Percentiles rank a stretch among this genome's conserved stretches.
Conservation (phyloP, 768 basidiomycete species). For the Cubamyces lactineus region DNA sequence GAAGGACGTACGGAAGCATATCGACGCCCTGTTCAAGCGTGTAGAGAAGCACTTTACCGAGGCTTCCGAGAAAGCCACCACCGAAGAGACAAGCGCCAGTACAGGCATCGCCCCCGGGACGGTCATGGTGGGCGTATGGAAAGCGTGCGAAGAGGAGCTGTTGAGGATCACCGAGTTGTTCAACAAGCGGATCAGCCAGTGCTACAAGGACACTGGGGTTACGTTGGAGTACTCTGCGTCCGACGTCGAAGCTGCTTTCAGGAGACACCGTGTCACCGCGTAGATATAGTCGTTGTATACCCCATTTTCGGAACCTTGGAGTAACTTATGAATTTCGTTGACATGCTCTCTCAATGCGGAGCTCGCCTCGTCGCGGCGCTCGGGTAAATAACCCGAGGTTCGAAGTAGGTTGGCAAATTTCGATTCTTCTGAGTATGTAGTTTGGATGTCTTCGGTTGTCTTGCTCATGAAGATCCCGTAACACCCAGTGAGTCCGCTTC, state of each 20-base stretch:
- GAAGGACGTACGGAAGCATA: constrained; percentile 88
- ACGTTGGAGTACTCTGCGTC: constrained; percentile 70
- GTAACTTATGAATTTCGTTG: constrained; percentile 12
- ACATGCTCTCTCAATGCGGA: too few species aligned
- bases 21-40: constrained; percentile 85
- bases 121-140: constrained; percentile 87
- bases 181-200: constrained; percentile 67
- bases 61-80: constrained; percentile 65
- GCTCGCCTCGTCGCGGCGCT: too few species aligned
- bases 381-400: too few species aligned
- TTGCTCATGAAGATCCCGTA: too few species aligned
- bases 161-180: constrained; percentile 73
- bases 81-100: constrained; percentile 51
- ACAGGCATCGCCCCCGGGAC: constrained; percentile 59
- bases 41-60: constrained; percentile 97
- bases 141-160: constrained; percentile 85
- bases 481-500: too few species aligned
- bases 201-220: constrained; percentile 76
- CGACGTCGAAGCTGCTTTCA: constrained; percentile 83
- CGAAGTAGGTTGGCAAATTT: too few species aligned
- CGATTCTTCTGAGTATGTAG: too few species aligned
- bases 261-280: constrained; percentile 52
- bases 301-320: background rate
- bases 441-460: too few species aligned
- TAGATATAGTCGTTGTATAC: constrained; percentile 19